These are phyloP conservation scores for Ogataea degrootiae DNA, from an alignment of 805 yeast species.

Conservation along the genomic window DNA sequence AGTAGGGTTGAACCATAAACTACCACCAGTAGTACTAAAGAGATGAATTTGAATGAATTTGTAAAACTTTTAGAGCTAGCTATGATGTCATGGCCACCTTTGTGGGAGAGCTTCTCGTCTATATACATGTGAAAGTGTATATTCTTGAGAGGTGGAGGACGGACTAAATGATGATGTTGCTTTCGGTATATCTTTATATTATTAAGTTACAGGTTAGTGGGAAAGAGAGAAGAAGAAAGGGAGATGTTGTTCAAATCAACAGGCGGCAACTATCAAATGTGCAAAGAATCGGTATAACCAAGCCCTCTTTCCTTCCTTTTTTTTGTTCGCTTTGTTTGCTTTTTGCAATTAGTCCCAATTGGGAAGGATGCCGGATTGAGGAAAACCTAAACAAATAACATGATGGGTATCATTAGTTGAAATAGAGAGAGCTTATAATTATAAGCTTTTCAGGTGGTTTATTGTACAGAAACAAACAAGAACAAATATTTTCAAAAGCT, in stretches of 20 bases:
- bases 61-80: background rate
- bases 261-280: background rate
- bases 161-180: too few species aligned
- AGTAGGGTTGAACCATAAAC: slow-evolving; percentile 24
- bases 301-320: background rate
- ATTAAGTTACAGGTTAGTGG: too few species aligned
- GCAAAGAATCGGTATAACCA: background rate
- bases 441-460: too few species aligned
- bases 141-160: too few species aligned
- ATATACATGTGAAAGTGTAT: slow-evolving; percentile 1
- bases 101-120: slow-evolving; percentile 4
- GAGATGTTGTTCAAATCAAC: background rate
- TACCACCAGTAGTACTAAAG: slow-evolving; percentile 9
- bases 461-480: too few species aligned
- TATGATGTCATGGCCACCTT: background rate
- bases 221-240: background rate
- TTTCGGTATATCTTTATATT: too few species aligned
- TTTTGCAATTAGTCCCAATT: background rate
- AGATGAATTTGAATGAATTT: slow-evolving; percentile 5
- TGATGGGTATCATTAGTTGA: background rate
- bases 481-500: too few species aligned
- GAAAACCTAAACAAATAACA: background rate
- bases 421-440: too few species aligned
- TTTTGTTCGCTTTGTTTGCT: background rate
- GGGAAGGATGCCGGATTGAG: background rate